A percentile compares a stretch with the other conserved stretches of the same genome.
Evolutionary conservation across 2,329 filamentous ascomycete genomes (phyloP).

Genomic region (Apiospora hydei): DNA sequence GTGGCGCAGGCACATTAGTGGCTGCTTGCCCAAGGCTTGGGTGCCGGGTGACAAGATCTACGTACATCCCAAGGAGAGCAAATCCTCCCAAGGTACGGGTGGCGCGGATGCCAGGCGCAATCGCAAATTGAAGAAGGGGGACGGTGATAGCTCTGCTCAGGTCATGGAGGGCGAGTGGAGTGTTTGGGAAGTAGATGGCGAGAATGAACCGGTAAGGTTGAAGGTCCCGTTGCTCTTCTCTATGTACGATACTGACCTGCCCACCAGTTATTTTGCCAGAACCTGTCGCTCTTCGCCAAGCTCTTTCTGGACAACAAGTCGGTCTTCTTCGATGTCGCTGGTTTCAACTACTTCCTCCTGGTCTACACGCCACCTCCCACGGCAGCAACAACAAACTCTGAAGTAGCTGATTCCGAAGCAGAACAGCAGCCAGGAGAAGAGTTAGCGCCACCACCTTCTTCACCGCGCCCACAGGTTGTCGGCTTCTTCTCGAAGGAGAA

Average conservation of each 20-base stretch:
- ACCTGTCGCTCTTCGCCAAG: constrained; percentile 94
- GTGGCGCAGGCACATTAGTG: constrained; percentile 64
- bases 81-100: constrained; percentile 48
- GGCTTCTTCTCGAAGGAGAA: constrained; percentile 99
- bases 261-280: constrained; percentile 83
- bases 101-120: constrained; percentile 26
- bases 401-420: neutral
- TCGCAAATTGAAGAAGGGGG: constrained; percentile 42
- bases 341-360: constrained; percentile 94
- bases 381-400: neutral
- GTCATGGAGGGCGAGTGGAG: constrained; percentile 70
- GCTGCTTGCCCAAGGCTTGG: constrained; percentile 59
- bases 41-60: constrained; percentile 80
- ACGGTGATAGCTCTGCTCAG: constrained; percentile 45
- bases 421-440: constrained; percentile 9
- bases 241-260: constrained; percentile 27
- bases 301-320: constrained; percentile 98
- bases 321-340: constrained; percentile 94
- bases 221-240: neutral
- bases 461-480: constrained; percentile 65
- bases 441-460: constrained; percentile 21
- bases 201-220: constrained; percentile 72
- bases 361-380: constrained; percentile 70
- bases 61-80: constrained; percentile 58
- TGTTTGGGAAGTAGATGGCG: constrained; percentile 92